Conservation (phyloP, 2,329 filamentous ascomycete genomes). For the Aspergillus udagawae region DNA sequence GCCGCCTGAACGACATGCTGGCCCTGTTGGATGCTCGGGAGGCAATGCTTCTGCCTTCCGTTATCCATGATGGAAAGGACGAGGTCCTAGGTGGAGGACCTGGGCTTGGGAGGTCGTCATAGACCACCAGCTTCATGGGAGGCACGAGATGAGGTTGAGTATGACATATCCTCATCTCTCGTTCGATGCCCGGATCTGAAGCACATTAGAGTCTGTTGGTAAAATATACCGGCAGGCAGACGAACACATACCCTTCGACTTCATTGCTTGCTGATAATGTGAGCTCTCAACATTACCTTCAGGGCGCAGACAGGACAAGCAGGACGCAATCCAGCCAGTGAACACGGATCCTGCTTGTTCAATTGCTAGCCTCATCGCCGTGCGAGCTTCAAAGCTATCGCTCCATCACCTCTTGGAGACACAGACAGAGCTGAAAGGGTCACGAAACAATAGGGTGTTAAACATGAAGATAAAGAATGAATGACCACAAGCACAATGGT, state of each 20-base stretch:
- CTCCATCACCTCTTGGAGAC: constrained; percentile 26
- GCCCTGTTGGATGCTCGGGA: constrained; percentile 39
- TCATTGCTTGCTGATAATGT: constrained; percentile 19
- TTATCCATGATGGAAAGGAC: constrained; percentile 38
- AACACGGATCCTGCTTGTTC: constrained; percentile 39
- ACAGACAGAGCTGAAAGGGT: constrained; percentile 4
- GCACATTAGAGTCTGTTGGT: constrained; percentile 2
- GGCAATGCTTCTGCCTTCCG: constrained; percentile 34
- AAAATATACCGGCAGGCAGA: background rate
- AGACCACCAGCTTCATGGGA: constrained; percentile 43
- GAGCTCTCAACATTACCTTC: constrained; percentile 22
- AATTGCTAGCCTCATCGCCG: constrained; percentile 33
- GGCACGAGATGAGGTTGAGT: constrained; percentile 45
- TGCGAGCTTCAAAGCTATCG: constrained; percentile 26
- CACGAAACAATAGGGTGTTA: constrained; percentile 5
- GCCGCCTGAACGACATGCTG: constrained; percentile 37
- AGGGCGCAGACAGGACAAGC: constrained; percentile 30
- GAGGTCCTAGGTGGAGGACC: constrained; percentile 27
- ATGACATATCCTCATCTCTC: constrained; percentile 43
- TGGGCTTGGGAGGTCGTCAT: constrained; percentile 38
- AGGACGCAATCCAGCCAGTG: constrained; percentile 38
- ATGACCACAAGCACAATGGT: background rate
- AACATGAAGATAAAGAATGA: constrained; percentile 4
- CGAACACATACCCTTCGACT: constrained; percentile 16
- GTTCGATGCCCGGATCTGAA: constrained; percentile 32